phyloP scores from a whole-genome alignment of 768 basidiomycete species.

The Arthromyces matolae region DNA sequence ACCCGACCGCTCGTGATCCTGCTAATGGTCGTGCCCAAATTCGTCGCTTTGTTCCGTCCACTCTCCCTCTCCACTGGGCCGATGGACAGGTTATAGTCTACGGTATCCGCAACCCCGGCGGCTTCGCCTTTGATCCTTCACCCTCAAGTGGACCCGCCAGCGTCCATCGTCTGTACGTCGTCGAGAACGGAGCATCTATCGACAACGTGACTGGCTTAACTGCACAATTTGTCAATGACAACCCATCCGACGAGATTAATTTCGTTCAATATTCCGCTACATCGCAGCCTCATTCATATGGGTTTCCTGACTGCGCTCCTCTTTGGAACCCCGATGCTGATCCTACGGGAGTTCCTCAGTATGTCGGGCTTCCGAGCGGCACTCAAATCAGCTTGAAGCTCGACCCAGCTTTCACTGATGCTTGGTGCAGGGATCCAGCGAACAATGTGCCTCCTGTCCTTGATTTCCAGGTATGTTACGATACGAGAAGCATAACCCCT shows the following conservation, averaged over 20 bases:
- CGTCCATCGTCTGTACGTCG: conserved; percentile 26
- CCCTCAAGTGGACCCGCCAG: conserved; percentile 1
- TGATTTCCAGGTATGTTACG: conserved; percentile 33
- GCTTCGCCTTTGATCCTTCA: conserved; percentile 32
- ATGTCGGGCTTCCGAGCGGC: conserved; percentile 26
- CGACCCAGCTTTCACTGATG: conserved; percentile 27
- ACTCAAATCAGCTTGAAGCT: conserved; percentile 38
- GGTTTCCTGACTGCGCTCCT: conserved; percentile 43
- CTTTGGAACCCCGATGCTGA: conserved; percentile 42
- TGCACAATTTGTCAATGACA: conserved; percentile 39
- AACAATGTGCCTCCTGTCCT: conserved; percentile 38
- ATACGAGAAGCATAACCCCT: not conserved
- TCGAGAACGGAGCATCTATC: conserved; percentile 44
- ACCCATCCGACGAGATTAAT: conserved; percentile 40
- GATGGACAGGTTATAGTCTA: conserved; percentile 35
- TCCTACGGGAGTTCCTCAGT: conserved; percentile 37
- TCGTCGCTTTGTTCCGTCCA: conserved; percentile 17
- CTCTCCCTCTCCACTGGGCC: conserved; percentile 23
- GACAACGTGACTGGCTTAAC: conserved; percentile 38
- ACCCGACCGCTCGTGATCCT: conserved; percentile 39
- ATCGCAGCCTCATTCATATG: conserved; percentile 24
- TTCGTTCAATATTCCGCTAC: conserved; percentile 20
- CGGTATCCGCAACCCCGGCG: conserved; percentile 43
- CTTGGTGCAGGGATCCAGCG: conserved; percentile 28
- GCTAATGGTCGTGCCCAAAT: no score